Evolutionary conservation across 352 stramenopile genomes (phyloP), one percentile per base, ranked within the genome.

Genomic region (Phytophthora lateralis): DNA sequence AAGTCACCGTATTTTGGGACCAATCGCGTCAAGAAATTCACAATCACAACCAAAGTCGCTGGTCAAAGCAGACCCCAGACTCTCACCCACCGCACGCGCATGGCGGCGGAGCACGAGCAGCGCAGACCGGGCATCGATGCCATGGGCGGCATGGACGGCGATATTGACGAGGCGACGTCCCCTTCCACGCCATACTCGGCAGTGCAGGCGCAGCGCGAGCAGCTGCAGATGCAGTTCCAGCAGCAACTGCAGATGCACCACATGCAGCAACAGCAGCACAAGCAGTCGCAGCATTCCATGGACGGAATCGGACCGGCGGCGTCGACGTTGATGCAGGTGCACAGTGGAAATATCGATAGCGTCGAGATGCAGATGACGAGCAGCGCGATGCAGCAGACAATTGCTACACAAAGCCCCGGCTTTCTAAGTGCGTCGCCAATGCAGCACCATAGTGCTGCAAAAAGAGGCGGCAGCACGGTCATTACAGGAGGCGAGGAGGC

Each of bases 221-320:
- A 71, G 45, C 47, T 73, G 3, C 69, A 76, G 17, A 17, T 76
- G 39, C 59, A 56, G 51, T 71, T 74, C 35, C 69, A 76, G 39
- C 67, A 75, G 37, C 63, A 73, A 53, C 14, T 60, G 10, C 62
- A 68, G 17, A 54, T 56, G 44, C 62, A 59, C 21, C 37, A 45
- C 14, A 27, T 49, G 12, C 43, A 59, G 37, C 38, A 29, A 3
- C 49, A 48, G 10, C 44, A 61, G 17, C 63, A 66, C 18, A 6
- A 50, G 15, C 55, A 60, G 44, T 26, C 41, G 4, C 38, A 29
- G 2, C 44, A 44, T 11, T 15, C 35, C 6, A 50, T 69, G 50
- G 29, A 67, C 14, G 24, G 37, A 12, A 68, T 73, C 43, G 47
- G 50, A 43, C 47, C 63, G 29, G 55, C 63, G 18, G 30, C 62